Evolutionary conservation across 192 early-diverging fungal genomes (phyloP).

Genomic region (Umbelopsis sp.): DNA sequence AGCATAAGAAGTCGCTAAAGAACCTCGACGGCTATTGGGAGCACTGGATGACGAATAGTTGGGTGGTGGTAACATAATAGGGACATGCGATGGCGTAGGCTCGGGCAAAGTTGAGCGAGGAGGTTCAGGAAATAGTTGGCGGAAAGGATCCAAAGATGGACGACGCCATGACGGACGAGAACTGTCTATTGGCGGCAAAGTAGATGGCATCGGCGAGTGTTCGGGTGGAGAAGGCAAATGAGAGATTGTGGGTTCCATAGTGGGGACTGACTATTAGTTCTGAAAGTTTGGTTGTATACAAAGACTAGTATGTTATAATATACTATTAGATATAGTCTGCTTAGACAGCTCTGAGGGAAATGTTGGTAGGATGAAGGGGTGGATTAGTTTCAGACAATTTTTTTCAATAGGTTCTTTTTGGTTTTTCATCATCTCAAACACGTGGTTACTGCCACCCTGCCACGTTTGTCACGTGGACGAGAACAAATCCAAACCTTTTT

Average conservation of each 20-base stretch:
- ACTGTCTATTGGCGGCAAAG: conserved; percentile 14
- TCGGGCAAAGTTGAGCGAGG: neutral
- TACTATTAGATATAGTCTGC: too few species aligned
- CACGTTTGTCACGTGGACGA: too few species aligned
- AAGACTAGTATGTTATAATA: too few species aligned
- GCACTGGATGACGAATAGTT: conserved; percentile 1
- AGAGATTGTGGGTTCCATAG: conserved; percentile 15
- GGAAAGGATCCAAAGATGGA: conserved; percentile 9
- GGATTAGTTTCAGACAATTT: too few species aligned
- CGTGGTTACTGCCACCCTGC: too few species aligned
- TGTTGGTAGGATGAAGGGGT: too few species aligned
- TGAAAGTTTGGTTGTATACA: too few species aligned
- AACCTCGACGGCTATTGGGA: conserved; percentile 14
- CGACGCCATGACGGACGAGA: conserved; percentile 16
- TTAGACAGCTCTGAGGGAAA: too few species aligned
- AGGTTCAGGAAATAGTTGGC: neutral
- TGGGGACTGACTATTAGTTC: neutral
- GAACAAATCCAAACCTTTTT: too few species aligned
- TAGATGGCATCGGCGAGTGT: conserved; percentile 17
- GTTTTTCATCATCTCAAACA: too few species aligned
- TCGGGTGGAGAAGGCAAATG: conserved; percentile 15
- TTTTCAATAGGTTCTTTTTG: too few species aligned
- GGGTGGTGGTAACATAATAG: conserved; percentile 16
- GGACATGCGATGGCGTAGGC: neutral
- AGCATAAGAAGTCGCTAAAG: conserved; percentile 9